These are phyloP conservation scores for Penicillium ochrochloron DNA, from an alignment of 495 filamentous ascomycete genomes.

Conservation along the genomic window DNA sequence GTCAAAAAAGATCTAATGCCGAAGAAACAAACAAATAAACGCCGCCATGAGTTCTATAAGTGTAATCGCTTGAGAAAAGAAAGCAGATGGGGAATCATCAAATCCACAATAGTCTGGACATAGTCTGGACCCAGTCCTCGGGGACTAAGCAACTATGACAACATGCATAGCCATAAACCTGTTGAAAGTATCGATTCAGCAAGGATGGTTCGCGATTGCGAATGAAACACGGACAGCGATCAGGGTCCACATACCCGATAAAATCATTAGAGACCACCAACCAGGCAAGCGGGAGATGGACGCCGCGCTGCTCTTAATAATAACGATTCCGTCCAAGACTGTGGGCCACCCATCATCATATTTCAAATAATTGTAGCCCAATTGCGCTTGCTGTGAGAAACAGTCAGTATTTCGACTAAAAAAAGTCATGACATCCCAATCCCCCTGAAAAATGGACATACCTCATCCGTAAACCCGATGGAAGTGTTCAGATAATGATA, in stretches of 20 bases:
- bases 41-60: slow-evolving; percentile 17
- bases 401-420: slow-evolving; percentile 5
- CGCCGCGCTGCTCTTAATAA: not conserved
- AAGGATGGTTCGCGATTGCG: not conserved
- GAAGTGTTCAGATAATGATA: slow-evolving; percentile 55
- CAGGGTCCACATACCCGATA: slow-evolving; percentile 19
- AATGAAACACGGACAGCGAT: not conserved
- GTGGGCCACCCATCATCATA: slow-evolving; percentile 53
- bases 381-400: slow-evolving; percentile 42
- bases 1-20: not conserved
- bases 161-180: slow-evolving; percentile 32
- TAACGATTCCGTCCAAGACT: slow-evolving; percentile 19
- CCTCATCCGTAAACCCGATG: slow-evolving; percentile 43
- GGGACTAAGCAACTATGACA: slow-evolving; percentile 13
- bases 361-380: slow-evolving; percentile 51
- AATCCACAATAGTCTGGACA: not conserved
- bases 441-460: slow-evolving; percentile 27
- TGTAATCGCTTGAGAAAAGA: slow-evolving; percentile 14
- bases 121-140: not conserved
- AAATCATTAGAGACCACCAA: slow-evolving; percentile 15
- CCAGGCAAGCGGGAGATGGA: slow-evolving; percentile 1
- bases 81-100: slow-evolving; percentile 1
- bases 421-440: not conserved
- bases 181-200: not conserved
- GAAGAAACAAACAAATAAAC: not conserved